Conservation (phyloP, 768 basidiomycete genomes). For the Holtermannia corniformis region DNA sequence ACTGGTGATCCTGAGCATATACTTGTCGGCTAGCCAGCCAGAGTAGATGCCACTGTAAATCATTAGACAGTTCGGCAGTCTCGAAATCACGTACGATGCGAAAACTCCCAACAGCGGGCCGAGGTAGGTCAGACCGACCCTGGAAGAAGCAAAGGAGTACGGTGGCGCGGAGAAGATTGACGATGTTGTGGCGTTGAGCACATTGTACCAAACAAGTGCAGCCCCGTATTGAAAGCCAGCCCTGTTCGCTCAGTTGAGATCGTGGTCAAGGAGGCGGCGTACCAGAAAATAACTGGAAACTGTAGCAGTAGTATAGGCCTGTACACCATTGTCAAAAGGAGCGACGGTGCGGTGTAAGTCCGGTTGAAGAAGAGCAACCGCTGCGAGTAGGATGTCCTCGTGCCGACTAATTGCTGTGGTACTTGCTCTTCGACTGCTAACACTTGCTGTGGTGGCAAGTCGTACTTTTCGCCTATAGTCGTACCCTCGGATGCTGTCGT, state of each 20-base stretch:
- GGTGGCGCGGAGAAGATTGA: neutral
- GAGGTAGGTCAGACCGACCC: neutral
- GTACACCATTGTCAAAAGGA: slow-evolving; percentile 2
- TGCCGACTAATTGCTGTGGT: neutral
- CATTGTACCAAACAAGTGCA: slow-evolving; percentile 3
- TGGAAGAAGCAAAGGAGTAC: neutral
- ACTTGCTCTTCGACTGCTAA: no score
- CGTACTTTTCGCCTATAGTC: neutral
- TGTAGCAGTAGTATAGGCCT: slow-evolving; percentile 4
- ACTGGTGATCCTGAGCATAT: neutral
- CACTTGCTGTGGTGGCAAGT: neutral
- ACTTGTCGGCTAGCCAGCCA: slow-evolving; percentile 3
- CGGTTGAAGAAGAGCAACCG: neutral
- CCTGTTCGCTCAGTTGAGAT: neutral
- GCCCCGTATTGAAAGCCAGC: slow-evolving; percentile 1
- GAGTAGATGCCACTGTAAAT: neutral
- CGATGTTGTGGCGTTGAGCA: slow-evolving; percentile 1
- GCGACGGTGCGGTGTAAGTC: neutral
- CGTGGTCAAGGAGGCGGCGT: neutral
- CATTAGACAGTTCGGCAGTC: neutral
- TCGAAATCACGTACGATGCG: neutral
- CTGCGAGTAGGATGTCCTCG: neutral
- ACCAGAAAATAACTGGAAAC: slow-evolving; percentile 5
- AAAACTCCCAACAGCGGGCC: slow-evolving; percentile 1
- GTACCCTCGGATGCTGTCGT: neutral